Evolutionary conservation across 257 asterid species (phyloP), one percentile per base, ranked within the genome.

Genomic region (Marsdenia floribunda): DNA sequence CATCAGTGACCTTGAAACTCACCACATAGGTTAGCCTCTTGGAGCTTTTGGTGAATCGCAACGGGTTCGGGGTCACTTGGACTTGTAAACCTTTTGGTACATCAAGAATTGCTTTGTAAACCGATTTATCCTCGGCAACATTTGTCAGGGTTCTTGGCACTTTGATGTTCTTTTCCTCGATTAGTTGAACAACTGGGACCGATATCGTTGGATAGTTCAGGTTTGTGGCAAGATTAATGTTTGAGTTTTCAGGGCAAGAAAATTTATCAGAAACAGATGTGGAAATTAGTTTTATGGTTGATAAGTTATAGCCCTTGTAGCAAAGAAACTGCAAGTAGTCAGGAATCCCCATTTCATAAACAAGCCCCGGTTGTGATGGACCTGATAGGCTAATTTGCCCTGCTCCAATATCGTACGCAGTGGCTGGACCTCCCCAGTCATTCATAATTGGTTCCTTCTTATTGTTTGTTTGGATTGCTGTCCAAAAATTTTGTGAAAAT

Each of bases 181-280:
- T 78, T 3, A 52, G 58, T 14, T 52, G n/a, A 29, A 86, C 67
- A 37, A 71, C 69, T 3, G 89, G 78, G 26, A 89, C 12, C 5
- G 87, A 88, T 72, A 93, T 87, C 11, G 97, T 88, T 11, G 98
- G 98, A 58, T 90, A 93, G 82, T 93, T 93, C 89, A 93, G 83
- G 86, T 82, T 70, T 68, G 98, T 88, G 79, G 91, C 76, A 19
- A 80, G 24, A 13, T 90, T 91, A 0, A 75, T 6, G 70, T 60
- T 68, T 4, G 87, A 69, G 70, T 75, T 74, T 2, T 33, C 29
- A 5, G 91, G 75, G 88, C 97, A 91, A 16, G 97, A 83, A 78
- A 91, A 93, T 80, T 82, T 81, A 2, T 40, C 69, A 0, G 96
- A 89, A 74, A 87, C 63, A 3, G 78, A 44, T 5, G 79, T 19